Conservation (phyloP, 306 rosid species). For the Dalbergia cochinchinensis region DNA sequence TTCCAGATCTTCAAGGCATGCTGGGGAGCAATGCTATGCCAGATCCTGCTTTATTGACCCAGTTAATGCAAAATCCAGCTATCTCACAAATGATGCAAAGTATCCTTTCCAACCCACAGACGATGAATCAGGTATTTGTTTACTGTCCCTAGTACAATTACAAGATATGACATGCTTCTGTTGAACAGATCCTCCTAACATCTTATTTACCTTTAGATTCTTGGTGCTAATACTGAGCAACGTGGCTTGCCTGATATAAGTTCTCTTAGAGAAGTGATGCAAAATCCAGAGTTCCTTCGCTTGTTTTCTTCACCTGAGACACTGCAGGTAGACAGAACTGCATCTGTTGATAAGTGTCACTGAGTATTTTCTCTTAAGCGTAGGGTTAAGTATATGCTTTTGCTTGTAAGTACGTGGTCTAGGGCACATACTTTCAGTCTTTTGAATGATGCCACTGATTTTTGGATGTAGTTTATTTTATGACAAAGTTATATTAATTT, state of each 20-base stretch:
- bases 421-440: conserved; percentile 20
- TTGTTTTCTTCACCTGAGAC: conserved; percentile 86
- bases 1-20: conserved; percentile 74
- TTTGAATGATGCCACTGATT: not conserved
- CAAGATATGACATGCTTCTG: conserved; percentile 34
- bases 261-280: conserved; percentile 85
- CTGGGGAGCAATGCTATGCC: conserved; percentile 59
- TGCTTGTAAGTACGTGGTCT: conserved; percentile 8
- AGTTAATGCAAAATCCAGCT: conserved; percentile 87
- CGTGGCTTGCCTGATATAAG: conserved; percentile 76
- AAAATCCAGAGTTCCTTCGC: conserved; percentile 82
- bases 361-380: conserved; percentile 23
- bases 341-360: conserved; percentile 32
- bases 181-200: conserved; percentile 38
- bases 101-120: conserved; percentile 79
- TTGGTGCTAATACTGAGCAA: conserved; percentile 68
- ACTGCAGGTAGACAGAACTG: conserved; percentile 71
- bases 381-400: conserved; percentile 3
- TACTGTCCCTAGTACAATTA: not conserved
- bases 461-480: conserved; percentile 21
- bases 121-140: conserved; percentile 74
- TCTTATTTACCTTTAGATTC: conserved; percentile 55
- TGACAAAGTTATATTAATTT: not conserved
- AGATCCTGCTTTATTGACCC: conserved; percentile 67
- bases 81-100: conserved; percentile 89